These are phyloP conservation scores for Sarcodon sp. DNA, from an alignment of 768 basidiomycete genomes.

Conservation along the genomic window DNA sequence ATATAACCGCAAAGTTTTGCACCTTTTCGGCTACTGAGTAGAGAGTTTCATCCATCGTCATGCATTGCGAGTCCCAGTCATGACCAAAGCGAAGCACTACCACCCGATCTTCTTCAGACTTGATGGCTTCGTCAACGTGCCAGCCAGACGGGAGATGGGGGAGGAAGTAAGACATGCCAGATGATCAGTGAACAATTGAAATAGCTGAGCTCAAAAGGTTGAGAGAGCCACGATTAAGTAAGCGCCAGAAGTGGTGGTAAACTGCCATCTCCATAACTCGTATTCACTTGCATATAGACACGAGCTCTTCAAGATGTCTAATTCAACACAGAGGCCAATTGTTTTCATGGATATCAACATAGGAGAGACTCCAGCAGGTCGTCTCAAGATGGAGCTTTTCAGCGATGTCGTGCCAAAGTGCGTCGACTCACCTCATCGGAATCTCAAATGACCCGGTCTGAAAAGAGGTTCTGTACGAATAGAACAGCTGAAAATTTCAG, in stretches of 20 bases:
- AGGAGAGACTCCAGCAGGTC: slow-evolving; percentile 89
- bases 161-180: slow-evolving; percentile 75
- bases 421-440: slow-evolving; percentile 11
- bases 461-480: slow-evolving; percentile 1
- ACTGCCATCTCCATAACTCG: slow-evolving; percentile 2
- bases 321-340: slow-evolving; percentile 52
- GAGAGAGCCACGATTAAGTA: background rate
- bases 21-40: slow-evolving; percentile 90
- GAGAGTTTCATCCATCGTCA: slow-evolving; percentile 98
- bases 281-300: slow-evolving; percentile 1
- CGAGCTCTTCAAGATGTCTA: slow-evolving; percentile 20
- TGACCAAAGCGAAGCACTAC: slow-evolving; percentile 93
- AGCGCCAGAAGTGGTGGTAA: background rate
- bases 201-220: background rate
- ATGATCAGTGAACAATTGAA: background rate
- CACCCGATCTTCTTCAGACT: slow-evolving; percentile 92
- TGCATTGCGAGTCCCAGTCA: slow-evolving; percentile 89
- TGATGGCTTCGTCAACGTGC: slow-evolving; percentile 99
- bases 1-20: slow-evolving; percentile 97
- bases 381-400: slow-evolving; percentile 96
- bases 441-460: too few species aligned
- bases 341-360: slow-evolving; percentile 98
- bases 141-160: slow-evolving; percentile 86
- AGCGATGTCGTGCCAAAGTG: slow-evolving; percentile 93
- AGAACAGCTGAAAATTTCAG: slow-evolving; percentile 98